These are phyloP conservation scores for Penicillium argentinense DNA, from an alignment of 495 filamentous ascomycete genomes.

Conservation along the genomic window DNA sequence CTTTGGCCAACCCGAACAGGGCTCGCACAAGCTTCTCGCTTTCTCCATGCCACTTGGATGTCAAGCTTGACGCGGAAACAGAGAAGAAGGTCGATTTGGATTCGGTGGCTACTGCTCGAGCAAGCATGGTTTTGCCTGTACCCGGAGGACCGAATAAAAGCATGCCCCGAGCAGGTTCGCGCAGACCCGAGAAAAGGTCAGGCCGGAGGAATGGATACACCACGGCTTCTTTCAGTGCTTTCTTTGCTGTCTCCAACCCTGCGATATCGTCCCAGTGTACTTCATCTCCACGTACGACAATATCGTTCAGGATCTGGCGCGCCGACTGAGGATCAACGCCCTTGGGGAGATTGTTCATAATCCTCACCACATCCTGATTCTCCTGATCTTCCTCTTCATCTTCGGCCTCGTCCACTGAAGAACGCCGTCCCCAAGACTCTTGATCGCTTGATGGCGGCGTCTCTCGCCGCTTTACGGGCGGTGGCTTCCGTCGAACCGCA, in stretches of 20 bases:
- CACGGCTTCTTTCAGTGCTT: conserved; percentile 90
- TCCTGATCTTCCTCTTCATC: conserved; percentile 38
- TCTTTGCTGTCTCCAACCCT: conserved; percentile 86
- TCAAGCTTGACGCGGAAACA: conserved; percentile 89
- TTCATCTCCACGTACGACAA: conserved; percentile 91
- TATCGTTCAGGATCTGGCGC: conserved; percentile 91
- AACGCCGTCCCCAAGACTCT: conserved; percentile 36
- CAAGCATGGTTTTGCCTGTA: conserved; percentile 98
- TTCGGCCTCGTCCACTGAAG: conserved; percentile 31
- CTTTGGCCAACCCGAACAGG: conserved; percentile 85
- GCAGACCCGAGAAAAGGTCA: conserved; percentile 91
- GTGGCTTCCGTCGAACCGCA: conserved; percentile 26
- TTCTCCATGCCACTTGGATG: conserved; percentile 95
- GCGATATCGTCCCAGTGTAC: conserved; percentile 96
- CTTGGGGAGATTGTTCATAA: conserved; percentile 74
- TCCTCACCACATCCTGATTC: conserved; percentile 51
- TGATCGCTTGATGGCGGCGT: conserved; percentile 48
- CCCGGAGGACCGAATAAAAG: conserved; percentile 94
- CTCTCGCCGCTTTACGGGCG: conserved; percentile 28
- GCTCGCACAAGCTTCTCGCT: conserved; percentile 95
- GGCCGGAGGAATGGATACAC: conserved; percentile 97
- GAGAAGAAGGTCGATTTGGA: conserved; percentile 96
- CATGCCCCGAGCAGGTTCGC: conserved; percentile 94
- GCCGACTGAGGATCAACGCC: conserved; percentile 81
- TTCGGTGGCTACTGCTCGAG: conserved; percentile 92